Base-by-base conservation (phyloP, 129 eudicot species). In the Helianthus tuberosus region DNA sequence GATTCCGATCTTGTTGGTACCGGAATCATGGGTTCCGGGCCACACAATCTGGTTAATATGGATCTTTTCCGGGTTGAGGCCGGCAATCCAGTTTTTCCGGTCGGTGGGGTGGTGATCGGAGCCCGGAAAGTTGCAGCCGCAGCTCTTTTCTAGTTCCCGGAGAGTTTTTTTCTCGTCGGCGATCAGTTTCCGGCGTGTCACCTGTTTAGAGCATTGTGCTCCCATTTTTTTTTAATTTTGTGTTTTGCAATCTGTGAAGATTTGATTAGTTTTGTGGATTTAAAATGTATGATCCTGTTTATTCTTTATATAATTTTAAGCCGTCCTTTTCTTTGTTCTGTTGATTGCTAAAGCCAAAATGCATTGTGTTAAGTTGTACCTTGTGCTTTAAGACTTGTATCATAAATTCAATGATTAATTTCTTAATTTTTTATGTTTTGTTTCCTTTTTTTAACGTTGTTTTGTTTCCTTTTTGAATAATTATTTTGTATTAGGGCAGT, bases 21-120 rank as follows among this genome's bases (percentile, higher is more conserved):
- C 98, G 35, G 98, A 90, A 78, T 93, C 96, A 68, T 93, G 98
- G 32, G 99, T 95, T 35, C 99, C 97, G 0, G 99, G 99, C 97
- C 97, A 95, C 0, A 91, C 97, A 12, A 95, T 91, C 74, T 95
- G 73, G 76, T 95, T 76, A 4, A 95, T 36, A 49, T 81, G 87
- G 35, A 84, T n/a, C 69, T 79, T 90, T 4, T 71, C 96, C 8
- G 91, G 96, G 64, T 73, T 64, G 16, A 95, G 96, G 52, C 82
- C 78, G 44, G 83, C 59, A 84, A 91, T 95, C 99, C 99, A 95
- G 80, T 78, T 95, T 73, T 91, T 91, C 58, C 97, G 77, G 53
- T 91, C 97, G 17, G 78, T 38, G 0, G 94, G 94, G 12, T 27
- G 93, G 78, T 85, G 83, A 57, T 85, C 93, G 39, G 80, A 81